Conservation (phyloP, 1,284 basidiomycete genomes). For the Heterobasidion irregulare region DNA sequence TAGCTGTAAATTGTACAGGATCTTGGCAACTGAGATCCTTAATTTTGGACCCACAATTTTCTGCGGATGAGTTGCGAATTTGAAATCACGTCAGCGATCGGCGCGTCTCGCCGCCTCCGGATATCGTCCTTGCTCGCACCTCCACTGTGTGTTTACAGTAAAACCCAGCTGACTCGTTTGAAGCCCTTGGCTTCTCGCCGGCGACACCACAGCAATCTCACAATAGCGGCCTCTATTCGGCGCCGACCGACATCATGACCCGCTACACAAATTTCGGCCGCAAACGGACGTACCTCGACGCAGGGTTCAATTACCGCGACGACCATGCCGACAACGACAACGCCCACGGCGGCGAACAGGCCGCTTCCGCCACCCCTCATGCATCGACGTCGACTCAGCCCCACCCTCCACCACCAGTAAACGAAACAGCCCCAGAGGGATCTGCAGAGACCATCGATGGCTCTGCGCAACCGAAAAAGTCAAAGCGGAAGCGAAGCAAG, state of each 20-base stretch:
- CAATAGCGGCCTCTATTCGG: background rate
- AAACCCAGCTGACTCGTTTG: background rate
- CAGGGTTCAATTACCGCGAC: constrained; percentile 36
- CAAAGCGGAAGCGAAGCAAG: constrained; percentile 32
- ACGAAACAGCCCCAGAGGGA: background rate
- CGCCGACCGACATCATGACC: constrained; percentile 40
- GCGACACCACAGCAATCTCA: background rate
- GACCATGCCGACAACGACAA: constrained; percentile 4
- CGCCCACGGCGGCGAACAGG: background rate
- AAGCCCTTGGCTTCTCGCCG: background rate
- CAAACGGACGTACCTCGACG: constrained; percentile 65
- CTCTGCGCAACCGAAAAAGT: constrained; percentile 23
- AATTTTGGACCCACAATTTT: too few relatives aligned
- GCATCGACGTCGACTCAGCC: background rate
- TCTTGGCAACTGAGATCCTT: too few relatives aligned
- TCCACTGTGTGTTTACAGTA: background rate
- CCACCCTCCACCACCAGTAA: background rate
- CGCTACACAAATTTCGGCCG: constrained; percentile 62
- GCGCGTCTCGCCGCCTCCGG: too few relatives aligned
- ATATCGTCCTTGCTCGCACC: too few relatives aligned
- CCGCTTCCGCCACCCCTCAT: constrained; percentile 1
- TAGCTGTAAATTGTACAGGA: too few relatives aligned
- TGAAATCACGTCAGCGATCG: too few relatives aligned
- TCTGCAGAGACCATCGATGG: constrained; percentile 1
- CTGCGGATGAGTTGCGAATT: too few relatives aligned